Evolutionary conservation across 495 filamentous ascomycete species (phyloP).

Genomic region (Cercophora samala): DNA sequence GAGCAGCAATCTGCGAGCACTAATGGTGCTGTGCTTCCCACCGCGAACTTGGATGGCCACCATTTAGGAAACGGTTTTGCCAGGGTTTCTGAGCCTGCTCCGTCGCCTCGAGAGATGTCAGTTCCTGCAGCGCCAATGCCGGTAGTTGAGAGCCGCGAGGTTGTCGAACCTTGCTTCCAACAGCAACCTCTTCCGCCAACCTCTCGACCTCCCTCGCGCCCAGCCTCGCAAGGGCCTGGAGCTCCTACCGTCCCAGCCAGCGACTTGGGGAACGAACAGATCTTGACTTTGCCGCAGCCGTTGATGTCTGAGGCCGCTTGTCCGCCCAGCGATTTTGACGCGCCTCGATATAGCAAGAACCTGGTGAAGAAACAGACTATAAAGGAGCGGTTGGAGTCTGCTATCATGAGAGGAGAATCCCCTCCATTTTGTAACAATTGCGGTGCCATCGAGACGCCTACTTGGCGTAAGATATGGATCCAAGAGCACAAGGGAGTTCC

Average conservation of each 20-base stretch:
- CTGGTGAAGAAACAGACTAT: slow-evolving; percentile 58
- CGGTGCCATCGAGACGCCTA: slow-evolving; percentile 89
- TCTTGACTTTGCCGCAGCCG: slow-evolving; percentile 18
- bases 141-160: slow-evolving; percentile 8
- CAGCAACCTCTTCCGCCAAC: slow-evolving; percentile 17
- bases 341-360: slow-evolving; percentile 45
- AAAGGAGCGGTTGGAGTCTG: slow-evolving; percentile 59
- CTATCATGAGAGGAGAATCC: slow-evolving; percentile 66
- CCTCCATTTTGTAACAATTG: slow-evolving; percentile 89
- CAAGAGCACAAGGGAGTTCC: slow-evolving; percentile 63
- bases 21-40: neutral
- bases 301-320: slow-evolving; percentile 29
- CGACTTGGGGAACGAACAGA: slow-evolving; percentile 22
- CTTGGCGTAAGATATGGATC: slow-evolving; percentile 86
- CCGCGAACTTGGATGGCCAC: neutral
- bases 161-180: slow-evolving; percentile 11
- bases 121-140: slow-evolving; percentile 1
- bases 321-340: slow-evolving; percentile 30
- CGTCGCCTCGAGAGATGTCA: neutral
- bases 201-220: slow-evolving; percentile 22
- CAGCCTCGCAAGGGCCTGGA: slow-evolving; percentile 20
- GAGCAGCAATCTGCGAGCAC: neutral
- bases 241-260: slow-evolving; percentile 20
- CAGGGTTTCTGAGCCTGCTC: slow-evolving; percentile 5
- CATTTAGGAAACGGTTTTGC: neutral